Conservation (phyloP, 2,329 filamentous ascomycete genomes). For the Cladophialophora chaetospira region DNA sequence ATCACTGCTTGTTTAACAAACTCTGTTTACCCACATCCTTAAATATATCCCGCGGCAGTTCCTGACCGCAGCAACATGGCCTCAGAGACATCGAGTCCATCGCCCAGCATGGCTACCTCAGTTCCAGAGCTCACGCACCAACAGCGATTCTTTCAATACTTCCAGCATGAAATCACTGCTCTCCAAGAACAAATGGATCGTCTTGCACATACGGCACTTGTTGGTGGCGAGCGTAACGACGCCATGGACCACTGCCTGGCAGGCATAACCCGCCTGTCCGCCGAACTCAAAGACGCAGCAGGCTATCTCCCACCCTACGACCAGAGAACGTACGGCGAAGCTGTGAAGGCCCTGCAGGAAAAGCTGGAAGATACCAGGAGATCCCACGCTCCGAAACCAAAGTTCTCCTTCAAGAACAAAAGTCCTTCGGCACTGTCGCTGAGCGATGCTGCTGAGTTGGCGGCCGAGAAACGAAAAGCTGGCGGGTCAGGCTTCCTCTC, state of each 20-base stretch:
- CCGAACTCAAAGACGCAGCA: slow-evolving; percentile 80
- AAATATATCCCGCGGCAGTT: neutral
- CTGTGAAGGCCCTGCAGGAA: slow-evolving; percentile 78
- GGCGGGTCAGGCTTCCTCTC: slow-evolving; percentile 46
- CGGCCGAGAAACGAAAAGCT: slow-evolving; percentile 49
- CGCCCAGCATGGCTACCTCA: slow-evolving; percentile 11
- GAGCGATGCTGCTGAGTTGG: slow-evolving; percentile 58
- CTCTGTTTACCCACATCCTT: neutral
- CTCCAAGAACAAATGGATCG: slow-evolving; percentile 75
- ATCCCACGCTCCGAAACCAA: slow-evolving; percentile 70
- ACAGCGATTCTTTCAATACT: slow-evolving; percentile 81
- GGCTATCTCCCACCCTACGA: slow-evolving; percentile 86
- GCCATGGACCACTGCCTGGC: slow-evolving; percentile 79
- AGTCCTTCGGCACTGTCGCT: slow-evolving; percentile 58
- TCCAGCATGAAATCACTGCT: slow-evolving; percentile 72
- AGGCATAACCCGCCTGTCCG: slow-evolving; percentile 76
- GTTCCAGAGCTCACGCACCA: slow-evolving; percentile 53
- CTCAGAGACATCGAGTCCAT: neutral
- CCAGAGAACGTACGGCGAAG: slow-evolving; percentile 79
- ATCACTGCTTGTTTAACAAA: neutral
- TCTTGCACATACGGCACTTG: slow-evolving; percentile 62
- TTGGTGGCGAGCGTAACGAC: slow-evolving; percentile 75
- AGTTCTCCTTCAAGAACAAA: slow-evolving; percentile 79
- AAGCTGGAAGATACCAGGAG: slow-evolving; percentile 71
- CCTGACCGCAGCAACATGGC: neutral